Conservation (phyloP, 2,329 filamentous ascomycete species). For the Fusarium lyarnte region DNA sequence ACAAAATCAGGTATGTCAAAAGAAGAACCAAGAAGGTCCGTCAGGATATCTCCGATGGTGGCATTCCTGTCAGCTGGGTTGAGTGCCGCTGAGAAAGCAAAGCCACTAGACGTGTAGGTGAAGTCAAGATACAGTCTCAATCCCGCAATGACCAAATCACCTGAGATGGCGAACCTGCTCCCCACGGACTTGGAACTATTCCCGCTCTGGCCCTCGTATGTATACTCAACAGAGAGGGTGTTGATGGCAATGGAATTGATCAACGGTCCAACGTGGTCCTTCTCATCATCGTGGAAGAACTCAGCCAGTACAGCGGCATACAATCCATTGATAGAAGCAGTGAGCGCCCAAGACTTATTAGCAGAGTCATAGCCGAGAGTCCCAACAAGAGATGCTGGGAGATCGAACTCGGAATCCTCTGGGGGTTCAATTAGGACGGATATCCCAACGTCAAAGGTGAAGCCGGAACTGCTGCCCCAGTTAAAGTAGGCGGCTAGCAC, state of each 20-base stretch:
- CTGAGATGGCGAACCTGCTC: conserved; percentile 23
- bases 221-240: conserved; percentile 4
- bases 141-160: conserved; percentile 17
- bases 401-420: not conserved
- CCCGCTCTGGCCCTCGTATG: not conserved
- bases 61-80: not conserved
- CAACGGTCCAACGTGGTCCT: conserved; percentile 6
- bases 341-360: not conserved
- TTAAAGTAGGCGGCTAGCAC: not conserved
- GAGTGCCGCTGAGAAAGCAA: not conserved
- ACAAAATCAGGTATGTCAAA: conserved; percentile 25
- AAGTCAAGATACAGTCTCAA: conserved; percentile 23
- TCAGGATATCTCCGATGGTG: conserved; percentile 17
- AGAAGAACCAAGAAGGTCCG: not conserved
- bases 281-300: conserved; percentile 16
- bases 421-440: not conserved
- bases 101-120: not conserved
- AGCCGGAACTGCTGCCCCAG: not conserved
- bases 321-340: not conserved
- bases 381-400: not conserved
- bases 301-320: conserved; percentile 7
- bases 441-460: not conserved
- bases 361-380: not conserved
- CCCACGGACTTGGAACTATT: not conserved
- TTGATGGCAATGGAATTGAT: conserved; percentile 25